Evolutionary conservation across 169 alveolate species (phyloP).

Genomic region (Plasmodium yoelii): DNA sequence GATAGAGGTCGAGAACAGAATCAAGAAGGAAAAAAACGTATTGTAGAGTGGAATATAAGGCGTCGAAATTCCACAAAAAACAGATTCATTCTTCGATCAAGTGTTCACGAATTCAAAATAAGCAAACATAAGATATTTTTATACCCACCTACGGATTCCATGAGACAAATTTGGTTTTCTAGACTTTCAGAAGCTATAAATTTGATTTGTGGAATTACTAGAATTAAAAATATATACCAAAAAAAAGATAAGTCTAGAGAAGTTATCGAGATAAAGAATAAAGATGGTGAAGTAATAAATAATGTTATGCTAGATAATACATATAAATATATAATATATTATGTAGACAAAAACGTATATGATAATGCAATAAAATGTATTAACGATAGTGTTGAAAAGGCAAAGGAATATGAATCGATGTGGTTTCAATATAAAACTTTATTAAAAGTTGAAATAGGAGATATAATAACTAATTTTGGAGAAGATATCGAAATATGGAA

Average conservation of each 20-base stretch:
- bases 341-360: constrained; percentile 82
- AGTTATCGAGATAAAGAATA: constrained; percentile 67
- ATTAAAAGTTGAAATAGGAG: constrained; percentile 95
- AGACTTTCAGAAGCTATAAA: constrained; percentile 63
- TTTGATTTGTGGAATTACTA: constrained; percentile 75
- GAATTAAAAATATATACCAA: constrained; percentile 75
- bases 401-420: constrained; percentile 91
- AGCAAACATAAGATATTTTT: constrained; percentile 56
- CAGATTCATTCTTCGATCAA: constrained; percentile 58
- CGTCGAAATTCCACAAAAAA: not conserved
- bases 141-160: constrained; percentile 58
- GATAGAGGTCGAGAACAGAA: not conserved
- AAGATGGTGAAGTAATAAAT: constrained; percentile 21
- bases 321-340: constrained; percentile 77
- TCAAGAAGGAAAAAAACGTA: no score
- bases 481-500: constrained; percentile 96
- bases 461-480: constrained; percentile 90
- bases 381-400: constrained; percentile 80
- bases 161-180: constrained; percentile 75
- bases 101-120: constrained; percentile 58
- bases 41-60: no score
- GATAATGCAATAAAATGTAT: constrained; percentile 66
- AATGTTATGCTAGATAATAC: constrained; percentile 77
- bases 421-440: constrained; percentile 97
- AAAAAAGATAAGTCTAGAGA: constrained; percentile 81